Conservation (phyloP, 371 early-diverging fungal genomes). For the Synchytrium microbalum region DNA sequence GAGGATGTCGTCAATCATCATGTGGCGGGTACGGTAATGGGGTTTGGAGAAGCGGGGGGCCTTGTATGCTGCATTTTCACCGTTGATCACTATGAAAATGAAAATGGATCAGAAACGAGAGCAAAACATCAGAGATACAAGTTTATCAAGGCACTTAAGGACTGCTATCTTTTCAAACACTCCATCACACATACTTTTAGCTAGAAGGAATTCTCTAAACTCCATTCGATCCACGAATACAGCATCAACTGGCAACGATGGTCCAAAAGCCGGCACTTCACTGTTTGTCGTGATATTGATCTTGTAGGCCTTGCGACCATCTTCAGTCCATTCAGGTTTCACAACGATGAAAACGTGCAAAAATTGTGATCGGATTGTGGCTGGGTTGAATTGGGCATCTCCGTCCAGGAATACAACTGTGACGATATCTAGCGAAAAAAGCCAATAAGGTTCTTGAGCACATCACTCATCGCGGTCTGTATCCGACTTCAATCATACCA, state of each 20-base stretch:
- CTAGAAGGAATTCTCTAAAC: slow-evolving; percentile 49
- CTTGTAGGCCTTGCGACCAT: slow-evolving; percentile 24
- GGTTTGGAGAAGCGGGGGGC: slow-evolving; percentile 51
- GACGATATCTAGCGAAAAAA: slow-evolving; percentile 51
- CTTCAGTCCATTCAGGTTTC: slow-evolving; percentile 27
- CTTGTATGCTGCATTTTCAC: slow-evolving; percentile 63
- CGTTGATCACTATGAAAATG: slow-evolving; percentile 50
- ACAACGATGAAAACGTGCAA: slow-evolving; percentile 64
- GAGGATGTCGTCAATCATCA: slow-evolving; percentile 28
- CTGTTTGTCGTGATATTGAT: slow-evolving; percentile 46
- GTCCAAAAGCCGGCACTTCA: slow-evolving; percentile 56
- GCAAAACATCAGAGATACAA: neutral
- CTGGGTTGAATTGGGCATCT: slow-evolving; percentile 46
- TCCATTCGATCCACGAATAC: slow-evolving; percentile 42
- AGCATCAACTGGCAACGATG: slow-evolving; percentile 55
- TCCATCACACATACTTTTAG: slow-evolving; percentile 34
- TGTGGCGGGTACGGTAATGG: slow-evolving; percentile 24
- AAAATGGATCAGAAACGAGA: neutral
- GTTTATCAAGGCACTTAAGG: neutral
- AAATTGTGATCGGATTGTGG: slow-evolving; percentile 57
- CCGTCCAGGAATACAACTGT: slow-evolving; percentile 61
- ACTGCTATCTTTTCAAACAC: neutral
- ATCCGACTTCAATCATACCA: slow-evolving; percentile 27
- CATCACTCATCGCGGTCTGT: slow-evolving; percentile 27
- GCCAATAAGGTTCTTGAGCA: neutral